Evolutionary conservation across 345 rosid genomes (phyloP), one percentile per base, ranked within the genome.

Genomic region (Populus davidiana): DNA sequence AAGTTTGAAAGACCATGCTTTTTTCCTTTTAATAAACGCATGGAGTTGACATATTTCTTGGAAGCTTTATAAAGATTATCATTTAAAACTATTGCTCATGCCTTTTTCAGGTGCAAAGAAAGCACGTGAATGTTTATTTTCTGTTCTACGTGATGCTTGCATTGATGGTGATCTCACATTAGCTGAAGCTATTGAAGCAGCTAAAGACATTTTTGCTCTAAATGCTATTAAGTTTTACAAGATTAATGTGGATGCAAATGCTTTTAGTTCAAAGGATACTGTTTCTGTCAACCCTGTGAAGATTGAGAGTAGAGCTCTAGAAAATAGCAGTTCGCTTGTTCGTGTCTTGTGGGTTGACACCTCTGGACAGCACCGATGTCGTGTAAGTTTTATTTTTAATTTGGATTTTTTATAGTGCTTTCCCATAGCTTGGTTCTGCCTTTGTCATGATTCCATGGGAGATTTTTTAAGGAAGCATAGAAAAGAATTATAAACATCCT

Each of bases 281-380:
- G 31, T 72, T 11, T 80, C 83, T 72, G 67, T 73, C 44, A 79
- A 54, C 64, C 70, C 70, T 69, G 43, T 70, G 77, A 79, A 77
- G 75, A 67, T 73, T 62, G 82, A 81, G 80, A 62, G 70, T 54
- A 82, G 67, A 77, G 79, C 71, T 25, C 67, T 70, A 38, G 85
- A 81, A 68, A 81, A 72, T 72, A 77, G 65, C 77, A 81, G 80
- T 75, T 88, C 88, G 5, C 81, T 93, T 79, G 88, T 92, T 79
- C 98, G 99, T 50, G 29, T 93, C 65, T 80, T 96, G 50, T 96
- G 98, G 99, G 90, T 86, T 70, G 99, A 96, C 88, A 69, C 94
- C 61, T 93, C 98, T 75, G 99, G 99, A 81, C 99, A 93, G 79
- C 92, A 91, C 75, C 84, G 99, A 92, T 93, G 93, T 71, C 99